Conservation (phyloP, 202 grass and related monocot species). For the Schoenoplectus tabernaemontani region DNA sequence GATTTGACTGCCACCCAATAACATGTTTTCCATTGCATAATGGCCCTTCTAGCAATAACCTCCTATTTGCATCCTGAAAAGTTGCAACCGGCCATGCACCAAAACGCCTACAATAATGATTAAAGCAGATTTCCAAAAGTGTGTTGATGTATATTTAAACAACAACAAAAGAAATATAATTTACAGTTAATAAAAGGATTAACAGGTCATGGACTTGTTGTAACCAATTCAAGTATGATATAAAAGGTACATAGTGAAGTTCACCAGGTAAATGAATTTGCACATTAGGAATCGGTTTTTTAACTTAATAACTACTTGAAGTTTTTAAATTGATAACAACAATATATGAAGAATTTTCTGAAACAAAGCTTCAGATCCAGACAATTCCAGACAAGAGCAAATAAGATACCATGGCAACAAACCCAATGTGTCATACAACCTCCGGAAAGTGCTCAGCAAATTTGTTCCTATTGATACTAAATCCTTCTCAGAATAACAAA, state of each 20-base stretch:
- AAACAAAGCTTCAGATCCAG: background rate
- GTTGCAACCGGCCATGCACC: constrained; percentile 81
- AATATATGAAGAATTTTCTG: background rate
- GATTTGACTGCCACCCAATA: constrained; percentile 64
- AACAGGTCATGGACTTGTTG: background rate
- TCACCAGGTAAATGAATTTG: background rate
- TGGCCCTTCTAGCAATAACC: constrained; percentile 64
- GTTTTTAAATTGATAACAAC: background rate
- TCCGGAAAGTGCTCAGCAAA: background rate
- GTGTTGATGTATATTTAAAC: background rate
- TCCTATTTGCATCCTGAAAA: constrained; percentile 47
- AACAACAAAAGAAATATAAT: background rate
- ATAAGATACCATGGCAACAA: background rate
- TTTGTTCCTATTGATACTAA: background rate
- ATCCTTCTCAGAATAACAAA: background rate
- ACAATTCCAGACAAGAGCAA: background rate
- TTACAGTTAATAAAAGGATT: background rate
- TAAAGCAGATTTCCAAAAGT: background rate
- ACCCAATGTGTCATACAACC: background rate
- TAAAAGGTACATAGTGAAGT: background rate
- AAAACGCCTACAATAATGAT: constrained; percentile 48
- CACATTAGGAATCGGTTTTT: background rate
- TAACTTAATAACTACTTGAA: no score
- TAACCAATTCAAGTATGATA: background rate
- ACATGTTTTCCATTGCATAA: constrained; percentile 75